Base-by-base conservation (phyloP, 257 asterid genomes). In the Gentiana dahurica region DNA sequence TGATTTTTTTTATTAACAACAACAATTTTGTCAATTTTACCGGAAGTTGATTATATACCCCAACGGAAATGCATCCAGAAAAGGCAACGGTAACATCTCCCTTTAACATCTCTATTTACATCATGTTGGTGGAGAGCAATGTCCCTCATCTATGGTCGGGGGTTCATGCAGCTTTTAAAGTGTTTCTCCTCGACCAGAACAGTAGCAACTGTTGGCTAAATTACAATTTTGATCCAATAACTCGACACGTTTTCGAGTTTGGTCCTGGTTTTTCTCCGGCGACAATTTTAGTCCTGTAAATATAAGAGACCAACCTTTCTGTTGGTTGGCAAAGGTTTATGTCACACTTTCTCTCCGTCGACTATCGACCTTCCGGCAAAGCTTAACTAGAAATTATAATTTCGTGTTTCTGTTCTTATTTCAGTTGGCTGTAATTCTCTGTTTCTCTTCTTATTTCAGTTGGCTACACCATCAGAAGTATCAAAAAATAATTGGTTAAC, bases 271-370 rank as follows among this genome's bases (percentile, higher is more conserved):
- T 15, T 15, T 15, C 24, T 15, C 24, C 24, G 24, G 24, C 24
- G 24, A 15, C 24, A 15, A 15, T 15, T 15, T 15, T 15, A 15
- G 24, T 15, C 24, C 24, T 15, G 24, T 15, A 15, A 15, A 15
- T 15, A 15, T 15, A 15, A 15, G 24, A 74, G 11, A 58, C 70
- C 58, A 72, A 47, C 49, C 36, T 73, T 5, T 50, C 62, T 13
- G 66, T 76, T 37, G 95, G 93, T n/a, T 83, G 89, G 89, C 80
- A 77, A 60, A 69, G 83, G 71, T 86, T 73, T 51, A 66, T 80
- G 38, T 73, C 85, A 1, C 58, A 71, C n/a, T 66, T 75, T 86
- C 56, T 58, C 67, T 55, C 45, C 9, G 64, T 44, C 73, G 2
- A 35, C 51, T 6, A 5, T 38, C 8, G 81, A 83, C 24, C 72